Base-by-base conservation (phyloP, 176 grass and related monocot genomes). In the Leersia perrieri region DNA sequence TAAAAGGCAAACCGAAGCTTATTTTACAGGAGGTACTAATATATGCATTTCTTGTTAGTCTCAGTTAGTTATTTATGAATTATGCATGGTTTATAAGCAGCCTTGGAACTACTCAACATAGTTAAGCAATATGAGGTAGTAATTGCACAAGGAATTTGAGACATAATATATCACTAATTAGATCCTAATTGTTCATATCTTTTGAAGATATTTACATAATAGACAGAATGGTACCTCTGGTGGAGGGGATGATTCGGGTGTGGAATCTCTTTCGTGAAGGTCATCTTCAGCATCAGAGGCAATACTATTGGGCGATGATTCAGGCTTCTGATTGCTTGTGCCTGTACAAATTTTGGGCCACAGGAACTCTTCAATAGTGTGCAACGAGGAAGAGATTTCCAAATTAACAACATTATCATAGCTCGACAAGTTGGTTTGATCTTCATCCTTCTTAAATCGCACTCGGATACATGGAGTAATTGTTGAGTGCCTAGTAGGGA, bases 401-500 rank as follows among this genome's bases (percentile, higher is more conserved):
- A 99, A 76, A 86, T 80, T 88, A 34, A 93, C 79, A 70, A 67
- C 44, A 29, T n/a, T 83, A 35, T 91, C 82, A 79, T 88, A 93
- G 73, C 82, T 85, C 60, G 79, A 82, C 66, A 95, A 83, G 41
- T 75, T 83, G 34, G 36, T 51, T 67, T 95, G 92, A 72, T 73
- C 85, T 78, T 95, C 85, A 72, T 95, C 90, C 83, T 87, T 93
- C 73, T 88, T 89, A 82, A 99, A 99, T 58, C 67, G 81, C 80
- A 99, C 84, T 91, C 79, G 88, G 47, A 99, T 89, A 83, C 90
- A 95, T 73, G 96, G 96, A 86, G 66, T 41, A 73, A 75, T 73
- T 76, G 96, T 91, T 86, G 71, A 71, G 41, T 79, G 88, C 58
- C 90, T 80, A 40, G 68, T 66, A 65, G 96, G 96, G 63, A 99